Evolutionary conservation across 1,284 basidiomycete genomes (phyloP), one percentile per base, ranked within the genome.

Genomic region (Tilletia walkeri): DNA sequence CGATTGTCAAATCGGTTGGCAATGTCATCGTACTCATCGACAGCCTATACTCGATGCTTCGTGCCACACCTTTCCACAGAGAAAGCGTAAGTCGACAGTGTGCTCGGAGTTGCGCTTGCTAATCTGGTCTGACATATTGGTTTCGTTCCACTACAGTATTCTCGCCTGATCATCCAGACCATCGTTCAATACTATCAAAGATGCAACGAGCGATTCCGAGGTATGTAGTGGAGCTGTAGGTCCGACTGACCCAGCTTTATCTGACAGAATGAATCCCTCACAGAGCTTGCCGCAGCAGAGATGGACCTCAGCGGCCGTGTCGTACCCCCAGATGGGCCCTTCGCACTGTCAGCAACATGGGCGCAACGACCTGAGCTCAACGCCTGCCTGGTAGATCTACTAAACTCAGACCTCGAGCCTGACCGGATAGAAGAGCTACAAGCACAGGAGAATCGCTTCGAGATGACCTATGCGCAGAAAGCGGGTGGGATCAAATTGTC

Each of bases 101-200:
- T 59, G 10, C 36, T 39, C 1, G 30, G 14, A 12, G 12, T 16
- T 4, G 12, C 2, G 30, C 36, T 14, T 39, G 7, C 7, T 39
- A 10, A 12, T 6, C 6, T 14, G 18, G 30, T 4, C 36, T 39
- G 59, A 34, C 20, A 18, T 16, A 4, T 39, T 3, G 6, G 12
- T 36, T 63, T 38, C 16, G 6, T 36, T 12, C 34, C 54, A 30
- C 34, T 34, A 10, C 34, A 70, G 36, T 83, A 97, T 84, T 90
- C 93, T 39, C 89, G 93, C n/a, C 86, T 99, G 49, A 94, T 99
- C 72, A 88, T 99, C 34, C 91, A 92, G n/a, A 91, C 97, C 54
- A 91, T 98, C 66, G 93, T 96, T 48, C 94, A 97, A 83, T 98
- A 95, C 84, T 98, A 98, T 81, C 93, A 96, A 82, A 89, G 91